These are phyloP conservation scores for Fusarium sp. DNA, from an alignment of 2,329 filamentous ascomycete genomes.

Conservation along the genomic window DNA sequence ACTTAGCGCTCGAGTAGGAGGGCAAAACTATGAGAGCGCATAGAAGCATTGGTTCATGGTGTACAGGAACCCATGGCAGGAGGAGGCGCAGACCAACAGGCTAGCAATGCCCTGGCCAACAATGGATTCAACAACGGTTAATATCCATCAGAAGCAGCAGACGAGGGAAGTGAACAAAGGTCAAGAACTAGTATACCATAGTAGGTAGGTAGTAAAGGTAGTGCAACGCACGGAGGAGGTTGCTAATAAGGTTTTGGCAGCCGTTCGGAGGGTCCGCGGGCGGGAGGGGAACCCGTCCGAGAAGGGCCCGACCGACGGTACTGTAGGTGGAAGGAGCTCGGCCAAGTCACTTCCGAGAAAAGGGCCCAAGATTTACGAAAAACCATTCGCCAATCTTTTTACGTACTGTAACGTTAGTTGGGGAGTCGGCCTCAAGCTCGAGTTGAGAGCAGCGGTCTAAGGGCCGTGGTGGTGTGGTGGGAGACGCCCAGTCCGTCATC, in stretches of 20 bases:
- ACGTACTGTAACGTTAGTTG: not conserved
- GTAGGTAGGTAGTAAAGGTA: not conserved
- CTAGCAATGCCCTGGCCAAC: not conserved
- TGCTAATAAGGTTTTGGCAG: conserved; percentile 38
- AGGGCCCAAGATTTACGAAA: not conserved
- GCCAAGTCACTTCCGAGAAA: not conserved
- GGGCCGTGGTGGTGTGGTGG: conserved; percentile 14
- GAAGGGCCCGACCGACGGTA: conserved; percentile 34
- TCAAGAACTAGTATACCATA: not conserved
- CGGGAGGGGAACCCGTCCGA: conserved; percentile 37
- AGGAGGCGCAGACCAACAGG: not conserved
- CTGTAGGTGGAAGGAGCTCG: not conserved
- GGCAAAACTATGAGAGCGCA: conserved; percentile 8
- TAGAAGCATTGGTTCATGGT: conserved; percentile 17
- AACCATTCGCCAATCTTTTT: not conserved
- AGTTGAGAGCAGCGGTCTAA: conserved; percentile 1
- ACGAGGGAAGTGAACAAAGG: not conserved
- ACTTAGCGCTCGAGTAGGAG: conserved; percentile 5
- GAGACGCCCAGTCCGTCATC: conserved; percentile 21
- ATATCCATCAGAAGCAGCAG: not conserved
- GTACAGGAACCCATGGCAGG: conserved; percentile 1
- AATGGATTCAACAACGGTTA: conserved; percentile 1
- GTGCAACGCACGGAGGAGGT: conserved; percentile 29
- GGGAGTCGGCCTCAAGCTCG: not conserved
- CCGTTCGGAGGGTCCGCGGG: conserved; percentile 34